Base-by-base conservation (phyloP, 1,284 basidiomycete species). In the Cutaneotrichosporon dermatis region DNA sequence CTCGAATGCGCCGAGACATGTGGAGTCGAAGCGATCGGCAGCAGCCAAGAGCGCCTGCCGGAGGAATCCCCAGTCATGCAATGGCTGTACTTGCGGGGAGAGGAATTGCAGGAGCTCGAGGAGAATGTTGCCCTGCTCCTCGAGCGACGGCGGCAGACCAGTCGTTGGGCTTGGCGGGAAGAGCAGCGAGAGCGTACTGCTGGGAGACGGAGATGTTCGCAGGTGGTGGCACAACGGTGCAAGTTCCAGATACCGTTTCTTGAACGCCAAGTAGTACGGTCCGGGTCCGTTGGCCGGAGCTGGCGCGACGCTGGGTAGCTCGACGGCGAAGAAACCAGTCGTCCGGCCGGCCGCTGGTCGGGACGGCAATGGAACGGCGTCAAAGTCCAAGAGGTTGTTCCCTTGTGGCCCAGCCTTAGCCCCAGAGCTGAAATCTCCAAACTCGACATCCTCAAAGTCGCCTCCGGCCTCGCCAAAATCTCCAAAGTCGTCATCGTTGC, bases 11-110 rank as follows among this genome's bases (percentile, higher is more conserved):
- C 87, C 84, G 12, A 97, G 81, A 15, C 94, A 81, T 7, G 83
- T 84, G 4, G 89, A 88, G 66, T 97, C 90, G 73, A 96, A 96
- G 4, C 90, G 83, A 69, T 96, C 92, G 68, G 88, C 86, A 0
- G 88, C 87, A 1, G 85, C 82, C 13, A 89, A 83, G n/a, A 95
- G 81, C 6, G 88, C 84, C 6, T 84, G 77, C 12, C 83, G 80
- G 25, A 88, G 80, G 37, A 83, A 78, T 4, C 82, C 80, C 85
- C 87, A 89, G 64, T 82, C 80, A 4, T 83, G 81, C 2, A 92
- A 78, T 0, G 92, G 90, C 64, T 89, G 78, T 8, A 83, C 63
- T 4, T 60, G 54, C 1, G 81, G 75, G 3, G 88, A 88, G 41
- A 95, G 84, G 72, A 90, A 95, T 1, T 66, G 65, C 4, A 77